Evolutionary conservation across 192 early-diverging fungal genomes (phyloP), one percentile per base, ranked within the genome.

Genomic region (Geosiphon pyriformis): DNA sequence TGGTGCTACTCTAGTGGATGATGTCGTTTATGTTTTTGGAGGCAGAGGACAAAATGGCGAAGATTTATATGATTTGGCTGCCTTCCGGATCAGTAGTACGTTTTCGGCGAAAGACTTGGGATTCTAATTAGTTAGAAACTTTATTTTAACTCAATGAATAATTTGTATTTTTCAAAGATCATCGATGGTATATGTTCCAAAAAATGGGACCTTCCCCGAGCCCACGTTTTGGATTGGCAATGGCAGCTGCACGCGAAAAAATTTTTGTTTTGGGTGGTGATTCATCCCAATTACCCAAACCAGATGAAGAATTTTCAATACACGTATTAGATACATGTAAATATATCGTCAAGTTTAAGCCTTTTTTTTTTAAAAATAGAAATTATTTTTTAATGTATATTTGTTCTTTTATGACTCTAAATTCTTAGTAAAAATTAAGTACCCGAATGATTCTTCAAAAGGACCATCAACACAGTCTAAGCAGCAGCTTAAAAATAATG

Each of bases 21-120:
- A 81, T 29, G 69, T 76, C 15, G 73, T 85, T 50, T 85, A 85
- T 57, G 63, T 85, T n/a, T 79, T 75, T 70, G 83, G 83, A 48
- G 83, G 83, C 12, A 74, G 68, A 65, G 68, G 65, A 48, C 48
- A 62, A 7, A 76, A 79, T 30, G 79, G 77, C 12, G 50, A 75
- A 30, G 59, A 77, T 6, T 69, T 81, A 4, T 69, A 72, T 15
- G 83, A 85, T 47, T 52, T 85, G 15, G 79, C 63, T 34, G 81
- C 81, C 2, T 83, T 81, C 69, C 73, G 68, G 27, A 75, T 85
- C 12, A 72, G 55, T 34, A 80, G 79, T 81, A 72, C 46, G 71
- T 62, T 3, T 15, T 42, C 37, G 37, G 6, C 6, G 6, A 42
- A n/a, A n/a, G n/a, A n/a, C n/a, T n/a, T n/a, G n/a, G n/a, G n/a